Conservation (phyloP, 148 eudicot species). For the Fagopyrum esculentum region DNA sequence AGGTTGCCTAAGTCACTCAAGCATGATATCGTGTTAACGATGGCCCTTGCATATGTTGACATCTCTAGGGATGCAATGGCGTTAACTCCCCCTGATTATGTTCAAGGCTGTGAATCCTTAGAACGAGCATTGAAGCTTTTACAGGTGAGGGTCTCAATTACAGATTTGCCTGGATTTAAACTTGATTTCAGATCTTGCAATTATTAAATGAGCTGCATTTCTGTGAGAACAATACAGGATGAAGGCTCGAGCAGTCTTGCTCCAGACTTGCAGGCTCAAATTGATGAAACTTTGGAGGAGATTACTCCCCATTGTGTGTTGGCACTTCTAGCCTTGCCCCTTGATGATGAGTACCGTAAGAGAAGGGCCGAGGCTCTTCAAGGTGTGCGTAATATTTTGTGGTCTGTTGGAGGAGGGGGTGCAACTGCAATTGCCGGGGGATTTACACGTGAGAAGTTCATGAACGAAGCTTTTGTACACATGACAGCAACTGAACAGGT, state of each 20-base stretch:
- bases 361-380: slow-evolving; percentile 93
- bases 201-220: neutral
- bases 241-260: slow-evolving; percentile 99
- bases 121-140: slow-evolving; percentile 82
- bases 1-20: slow-evolving; percentile 85
- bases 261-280: slow-evolving; percentile 82
- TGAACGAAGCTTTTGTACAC: slow-evolving; percentile 79
- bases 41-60: slow-evolving; percentile 93
- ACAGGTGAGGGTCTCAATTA: slow-evolving; percentile 39
- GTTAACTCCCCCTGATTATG: slow-evolving; percentile 75
- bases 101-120: slow-evolving; percentile 76
- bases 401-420: slow-evolving; percentile 99
- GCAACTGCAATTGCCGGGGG: slow-evolving; percentile 91
- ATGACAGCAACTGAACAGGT: slow-evolving; percentile 99
- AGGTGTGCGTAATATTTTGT: slow-evolving; percentile 83
- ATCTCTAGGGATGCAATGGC: slow-evolving; percentile 88
- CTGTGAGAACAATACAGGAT: slow-evolving; percentile 41
- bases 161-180: neutral
- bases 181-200: neutral
- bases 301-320: slow-evolving; percentile 82
- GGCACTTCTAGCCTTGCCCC: slow-evolving; percentile 85
- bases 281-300: slow-evolving; percentile 98
- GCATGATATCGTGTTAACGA: slow-evolving; percentile 83
- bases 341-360: slow-evolving; percentile 46
- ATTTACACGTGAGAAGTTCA: slow-evolving; percentile 84